Evolutionary conservation across 2,329 filamentous ascomycete genomes (phyloP).

Genomic region (Ceratocystis cacaofunesta): DNA sequence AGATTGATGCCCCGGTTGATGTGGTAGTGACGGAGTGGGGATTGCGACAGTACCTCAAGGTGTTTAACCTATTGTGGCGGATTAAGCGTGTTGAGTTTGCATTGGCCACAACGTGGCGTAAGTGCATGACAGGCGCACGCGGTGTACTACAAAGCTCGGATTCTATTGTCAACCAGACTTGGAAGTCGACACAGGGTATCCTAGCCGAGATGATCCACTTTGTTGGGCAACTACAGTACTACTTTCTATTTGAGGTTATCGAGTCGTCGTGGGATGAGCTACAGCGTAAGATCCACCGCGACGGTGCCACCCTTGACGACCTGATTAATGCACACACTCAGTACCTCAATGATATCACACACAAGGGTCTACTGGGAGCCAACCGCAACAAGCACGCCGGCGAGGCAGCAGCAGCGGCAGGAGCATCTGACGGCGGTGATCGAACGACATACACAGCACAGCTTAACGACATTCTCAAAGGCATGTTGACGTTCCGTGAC

Average conservation of each 20-base stretch:
- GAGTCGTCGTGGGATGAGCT: constrained; percentile 90
- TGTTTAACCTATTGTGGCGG: constrained; percentile 98
- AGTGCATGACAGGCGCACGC: constrained; percentile 85
- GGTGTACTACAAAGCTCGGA: constrained; percentile 74
- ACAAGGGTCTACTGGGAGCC: constrained; percentile 83
- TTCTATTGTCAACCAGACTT: constrained; percentile 54
- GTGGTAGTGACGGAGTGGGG: constrained; percentile 95
- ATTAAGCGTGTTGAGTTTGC: constrained; percentile 97
- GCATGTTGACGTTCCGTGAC: constrained; percentile 89
- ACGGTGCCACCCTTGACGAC: constrained; percentile 85
- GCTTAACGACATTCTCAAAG: constrained; percentile 78
- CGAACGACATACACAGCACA: constrained; percentile 71
- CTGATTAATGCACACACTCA: constrained; percentile 80
- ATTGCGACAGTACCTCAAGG: constrained; percentile 90
- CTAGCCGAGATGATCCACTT: constrained; percentile 99
- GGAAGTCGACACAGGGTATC: constrained; percentile 78
- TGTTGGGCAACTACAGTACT: constrained; percentile 91
- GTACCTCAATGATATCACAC: constrained; percentile 86
- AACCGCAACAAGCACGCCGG: constrained; percentile 31
- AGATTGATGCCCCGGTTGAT: constrained; percentile 90
- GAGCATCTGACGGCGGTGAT: constrained; percentile 44
- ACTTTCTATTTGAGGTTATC: constrained; percentile 96
- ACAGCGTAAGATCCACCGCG: constrained; percentile 65
- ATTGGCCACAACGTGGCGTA: constrained; percentile 77
- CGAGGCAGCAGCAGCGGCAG: constrained; percentile 27